phyloP scores from a whole-genome alignment of 2,329 filamentous ascomycete species.

The Trichocomaceae sp. region DNA sequence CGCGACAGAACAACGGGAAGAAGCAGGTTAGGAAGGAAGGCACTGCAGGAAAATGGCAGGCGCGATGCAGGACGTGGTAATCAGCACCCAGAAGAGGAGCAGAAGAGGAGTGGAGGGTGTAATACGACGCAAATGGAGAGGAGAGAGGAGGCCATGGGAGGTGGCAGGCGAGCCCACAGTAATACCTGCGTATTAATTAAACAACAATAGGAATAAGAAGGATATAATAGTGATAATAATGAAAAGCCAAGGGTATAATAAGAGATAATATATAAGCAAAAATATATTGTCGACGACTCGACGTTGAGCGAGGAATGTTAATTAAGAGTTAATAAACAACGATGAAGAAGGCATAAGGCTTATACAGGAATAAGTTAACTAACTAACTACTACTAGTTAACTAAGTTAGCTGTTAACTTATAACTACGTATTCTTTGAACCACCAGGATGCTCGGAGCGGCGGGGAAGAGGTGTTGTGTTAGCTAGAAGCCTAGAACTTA shows the following conservation, averaged over 20 bases:
- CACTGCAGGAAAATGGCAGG: neutral
- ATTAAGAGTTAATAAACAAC: neutral
- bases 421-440: too few species aligned
- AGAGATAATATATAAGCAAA: neutral
- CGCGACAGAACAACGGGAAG: too few species aligned
- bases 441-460: neutral
- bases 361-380: neutral
- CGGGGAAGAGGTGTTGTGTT: neutral
- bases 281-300: neutral
- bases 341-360: slow-evolving; percentile 3
- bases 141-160: neutral
- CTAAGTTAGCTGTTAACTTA: neutral
- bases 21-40: neutral
- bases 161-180: neutral
- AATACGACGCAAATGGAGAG: slow-evolving; percentile 5
- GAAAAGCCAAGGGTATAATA: neutral
- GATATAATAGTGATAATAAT: neutral
- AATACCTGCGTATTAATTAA: neutral
- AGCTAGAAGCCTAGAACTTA: neutral
- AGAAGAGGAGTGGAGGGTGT: neutral
- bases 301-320: neutral
- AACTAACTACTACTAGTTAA: neutral
- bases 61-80: slow-evolving; percentile 7
- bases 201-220: neutral
- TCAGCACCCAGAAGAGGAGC: neutral